These are phyloP conservation scores for Neobulgaria alba DNA, from an alignment of 2,329 filamentous ascomycete genomes.

Conservation along the genomic window DNA sequence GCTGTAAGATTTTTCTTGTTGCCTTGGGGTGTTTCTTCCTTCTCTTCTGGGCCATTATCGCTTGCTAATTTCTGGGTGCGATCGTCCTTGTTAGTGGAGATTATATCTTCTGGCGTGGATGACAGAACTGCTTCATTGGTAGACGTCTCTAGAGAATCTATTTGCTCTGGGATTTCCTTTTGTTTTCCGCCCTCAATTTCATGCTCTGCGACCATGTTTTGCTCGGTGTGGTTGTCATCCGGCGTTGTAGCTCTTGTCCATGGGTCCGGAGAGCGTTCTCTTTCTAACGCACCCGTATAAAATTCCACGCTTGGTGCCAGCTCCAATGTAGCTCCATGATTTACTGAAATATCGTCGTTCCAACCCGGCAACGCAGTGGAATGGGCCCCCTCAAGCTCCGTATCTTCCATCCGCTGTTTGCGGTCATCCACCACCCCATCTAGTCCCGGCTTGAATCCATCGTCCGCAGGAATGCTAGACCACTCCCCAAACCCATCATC, in stretches of 20 bases:
- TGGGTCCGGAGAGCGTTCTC: slow-evolving; percentile 24
- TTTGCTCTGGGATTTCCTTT: no score
- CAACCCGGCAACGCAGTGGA: slow-evolving; percentile 7
- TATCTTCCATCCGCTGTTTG: slow-evolving; percentile 2
- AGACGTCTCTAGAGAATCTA: no score
- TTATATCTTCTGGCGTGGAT: no score
- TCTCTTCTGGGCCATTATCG: no score
- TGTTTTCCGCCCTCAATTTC: neutral
- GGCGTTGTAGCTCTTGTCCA: slow-evolving; percentile 14
- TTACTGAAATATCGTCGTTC: slow-evolving; percentile 5
- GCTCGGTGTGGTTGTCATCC: neutral
- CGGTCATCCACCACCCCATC: slow-evolving; percentile 15
- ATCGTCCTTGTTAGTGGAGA: no score
- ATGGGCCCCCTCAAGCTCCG: slow-evolving; percentile 5
- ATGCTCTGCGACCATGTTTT: neutral
- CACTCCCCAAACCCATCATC: slow-evolving; percentile 24
- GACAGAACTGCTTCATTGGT: no score
- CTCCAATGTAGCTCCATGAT: slow-evolving; percentile 3
- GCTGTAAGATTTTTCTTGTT: no score
- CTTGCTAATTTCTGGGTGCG: neutral
- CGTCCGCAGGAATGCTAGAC: slow-evolving; percentile 13
- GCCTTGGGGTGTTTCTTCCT: no score
- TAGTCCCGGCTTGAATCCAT: slow-evolving; percentile 7
- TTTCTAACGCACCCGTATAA: slow-evolving; percentile 7
- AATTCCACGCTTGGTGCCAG: slow-evolving; percentile 12